These are phyloP conservation scores for Anisodus acutangulus DNA, from an alignment of 257 asterid genomes.

Conservation along the genomic window DNA sequence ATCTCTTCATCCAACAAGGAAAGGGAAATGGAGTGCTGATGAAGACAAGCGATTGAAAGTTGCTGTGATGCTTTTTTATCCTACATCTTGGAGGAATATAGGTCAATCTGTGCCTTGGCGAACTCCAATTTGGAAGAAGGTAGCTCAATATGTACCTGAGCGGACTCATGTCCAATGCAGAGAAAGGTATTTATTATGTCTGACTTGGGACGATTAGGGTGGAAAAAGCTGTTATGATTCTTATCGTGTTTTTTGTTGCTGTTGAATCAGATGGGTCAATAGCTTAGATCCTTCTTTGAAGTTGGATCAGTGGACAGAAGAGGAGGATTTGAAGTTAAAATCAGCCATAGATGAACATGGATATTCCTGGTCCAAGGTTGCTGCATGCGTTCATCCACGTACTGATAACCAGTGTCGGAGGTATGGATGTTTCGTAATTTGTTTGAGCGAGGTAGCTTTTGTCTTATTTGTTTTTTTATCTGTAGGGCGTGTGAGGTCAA, in stretches of 20 bases:
- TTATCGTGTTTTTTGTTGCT: constrained; percentile 28
- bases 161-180: constrained; percentile 93
- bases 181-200: constrained; percentile 65
- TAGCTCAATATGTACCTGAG: constrained; percentile 80
- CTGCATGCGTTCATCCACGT: constrained; percentile 82
- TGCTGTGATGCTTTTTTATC: constrained; percentile 83
- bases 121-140: constrained; percentile 54
- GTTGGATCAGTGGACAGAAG: constrained; percentile 64
- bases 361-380: constrained; percentile 93
- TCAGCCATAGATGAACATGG: constrained; percentile 76
- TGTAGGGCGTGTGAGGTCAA: constrained; percentile 13
- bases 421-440: constrained; percentile 39
- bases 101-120: constrained; percentile 82
- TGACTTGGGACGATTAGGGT: neutral
- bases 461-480: constrained; percentile 11
- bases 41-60: constrained; percentile 93
- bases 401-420: constrained; percentile 93
- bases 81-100: constrained; percentile 79
- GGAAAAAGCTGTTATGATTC: constrained; percentile 13
- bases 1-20: constrained; percentile 76
- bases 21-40: constrained; percentile 84
- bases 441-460: neutral
- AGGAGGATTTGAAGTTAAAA: constrained; percentile 75
- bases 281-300: constrained; percentile 84
- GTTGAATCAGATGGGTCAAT: constrained; percentile 82